These are phyloP conservation scores for Cardiospermum halicacabum DNA, from an alignment of 345 rosid genomes.

Conservation along the genomic window DNA sequence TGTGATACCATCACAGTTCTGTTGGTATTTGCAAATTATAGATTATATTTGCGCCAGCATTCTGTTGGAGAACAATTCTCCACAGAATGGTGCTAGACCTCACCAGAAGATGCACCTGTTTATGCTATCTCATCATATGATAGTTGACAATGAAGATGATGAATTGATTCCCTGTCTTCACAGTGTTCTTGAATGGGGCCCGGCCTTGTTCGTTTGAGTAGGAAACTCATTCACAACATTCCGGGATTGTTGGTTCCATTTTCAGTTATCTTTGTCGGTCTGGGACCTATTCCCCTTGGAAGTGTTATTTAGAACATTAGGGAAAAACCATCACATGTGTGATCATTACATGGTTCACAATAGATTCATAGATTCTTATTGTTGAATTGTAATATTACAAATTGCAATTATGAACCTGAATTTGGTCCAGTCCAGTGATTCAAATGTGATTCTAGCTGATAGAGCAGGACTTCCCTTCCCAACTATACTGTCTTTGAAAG, in stretches of 20 bases:
- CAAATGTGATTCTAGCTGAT: background rate
- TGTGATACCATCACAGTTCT: too few species aligned
- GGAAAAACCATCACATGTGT: too few species aligned
- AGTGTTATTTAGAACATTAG: too few species aligned
- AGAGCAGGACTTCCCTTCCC: background rate
- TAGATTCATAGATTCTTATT: too few species aligned
- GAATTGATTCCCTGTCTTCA: background rate
- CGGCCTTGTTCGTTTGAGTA: too few species aligned
- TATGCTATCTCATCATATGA: background rate
- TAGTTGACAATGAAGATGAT: background rate
- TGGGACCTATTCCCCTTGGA: too few species aligned
- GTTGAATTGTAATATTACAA: too few species aligned
- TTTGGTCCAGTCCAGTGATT: background rate
- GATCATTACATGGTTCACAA: too few species aligned
- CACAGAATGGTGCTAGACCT: background rate
- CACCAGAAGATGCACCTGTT: background rate
- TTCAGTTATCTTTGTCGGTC: background rate
- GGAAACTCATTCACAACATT: too few species aligned
- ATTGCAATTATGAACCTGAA: background rate
- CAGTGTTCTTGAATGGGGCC: background rate
- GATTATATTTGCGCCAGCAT: background rate
- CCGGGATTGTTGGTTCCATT: too few species aligned
- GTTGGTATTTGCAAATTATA: background rate
- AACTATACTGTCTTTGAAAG: background rate
- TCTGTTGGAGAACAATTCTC: background rate